A percentile compares a stretch with the other conserved stretches of the same genome.
Conservation (phyloP, 768 basidiomycete genomes). For the Sarcodon sp. region DNA sequence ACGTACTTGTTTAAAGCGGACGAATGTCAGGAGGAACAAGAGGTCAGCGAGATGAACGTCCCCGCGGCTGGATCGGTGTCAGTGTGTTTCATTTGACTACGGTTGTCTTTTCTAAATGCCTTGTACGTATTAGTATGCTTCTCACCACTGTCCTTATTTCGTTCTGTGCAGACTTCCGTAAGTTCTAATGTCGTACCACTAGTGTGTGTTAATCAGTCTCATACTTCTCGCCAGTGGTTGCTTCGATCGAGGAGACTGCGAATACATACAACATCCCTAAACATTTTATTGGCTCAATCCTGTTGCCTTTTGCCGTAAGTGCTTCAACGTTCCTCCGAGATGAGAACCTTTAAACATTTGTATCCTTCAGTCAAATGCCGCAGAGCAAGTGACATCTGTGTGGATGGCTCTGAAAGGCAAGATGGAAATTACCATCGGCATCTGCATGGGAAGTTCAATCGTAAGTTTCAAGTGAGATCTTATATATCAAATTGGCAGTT, state of each 20-base stretch:
- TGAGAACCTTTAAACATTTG: no score
- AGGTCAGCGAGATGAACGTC: conserved; percentile 53
- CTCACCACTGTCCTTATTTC: conserved; percentile 69
- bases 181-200: conserved; percentile 15
- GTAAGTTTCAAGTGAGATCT: conserved; percentile 19
- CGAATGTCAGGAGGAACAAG: conserved; percentile 22
- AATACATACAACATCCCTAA: conserved; percentile 71
- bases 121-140: conserved; percentile 33
- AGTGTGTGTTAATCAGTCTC: not conserved
- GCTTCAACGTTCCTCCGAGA: no score
- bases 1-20: conserved; percentile 44
- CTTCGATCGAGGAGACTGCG: conserved; percentile 87
- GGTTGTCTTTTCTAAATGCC: no score
- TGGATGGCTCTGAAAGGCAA: conserved; percentile 83
- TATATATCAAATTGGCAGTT: not conserved
- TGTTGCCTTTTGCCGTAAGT: conserved; percentile 65
- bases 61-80: conserved; percentile 34
- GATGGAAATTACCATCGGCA: conserved; percentile 64
- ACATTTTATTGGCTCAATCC: conserved; percentile 74
- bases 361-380: conserved; percentile 38
- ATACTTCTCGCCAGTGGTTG: conserved; percentile 44
- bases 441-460: conserved; percentile 74
- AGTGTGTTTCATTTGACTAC: no score
- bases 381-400: conserved; percentile 79
- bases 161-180: conserved; percentile 82